Evolutionary conservation across 331 rosid species (phyloP).

Genomic region (Dryas integrifolia): DNA sequence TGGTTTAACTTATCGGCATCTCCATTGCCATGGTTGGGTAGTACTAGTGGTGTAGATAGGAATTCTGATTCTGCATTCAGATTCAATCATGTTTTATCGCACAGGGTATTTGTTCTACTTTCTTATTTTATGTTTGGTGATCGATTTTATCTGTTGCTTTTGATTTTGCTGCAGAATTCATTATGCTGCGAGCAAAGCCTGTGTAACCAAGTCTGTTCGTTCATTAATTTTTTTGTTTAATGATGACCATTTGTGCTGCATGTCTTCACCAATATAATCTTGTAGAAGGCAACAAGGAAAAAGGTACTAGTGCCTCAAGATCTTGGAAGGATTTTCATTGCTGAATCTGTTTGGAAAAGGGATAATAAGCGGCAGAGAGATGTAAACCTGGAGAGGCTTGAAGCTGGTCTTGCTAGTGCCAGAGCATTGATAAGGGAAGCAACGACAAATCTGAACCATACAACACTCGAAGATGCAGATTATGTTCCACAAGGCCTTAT

Average conservation of each 20-base stretch:
- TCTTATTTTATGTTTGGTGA: neutral
- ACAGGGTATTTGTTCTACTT: slow-evolving; percentile 1
- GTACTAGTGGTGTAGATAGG: neutral
- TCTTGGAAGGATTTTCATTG: neutral
- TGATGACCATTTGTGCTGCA: too few species aligned
- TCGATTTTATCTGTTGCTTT: neutral
- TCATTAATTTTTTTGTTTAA: neutral
- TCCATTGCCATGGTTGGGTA: slow-evolving; percentile 7
- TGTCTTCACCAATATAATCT: neutral
- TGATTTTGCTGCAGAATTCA: neutral
- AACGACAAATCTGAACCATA: slow-evolving; percentile 13
- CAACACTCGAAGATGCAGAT: slow-evolving; percentile 31
- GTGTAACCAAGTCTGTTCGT: neutral
- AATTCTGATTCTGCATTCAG: neutral
- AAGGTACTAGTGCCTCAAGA: neutral
- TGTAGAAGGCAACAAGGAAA: slow-evolving; percentile 23
- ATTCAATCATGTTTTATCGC: neutral
- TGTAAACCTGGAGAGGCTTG: slow-evolving; percentile 41
- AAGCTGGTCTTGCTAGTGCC: slow-evolving; percentile 46
- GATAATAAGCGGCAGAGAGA: slow-evolving; percentile 20
- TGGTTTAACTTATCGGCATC: slow-evolving; percentile 4
- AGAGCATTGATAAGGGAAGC: slow-evolving; percentile 54
- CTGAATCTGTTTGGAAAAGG: neutral
- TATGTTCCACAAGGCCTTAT: slow-evolving; percentile 44
- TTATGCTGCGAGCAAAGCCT: neutral